Evolutionary conservation across 129 eudicot species (phyloP), one percentile per base, ranked within the genome.

Genomic region (Artemisia annua): DNA sequence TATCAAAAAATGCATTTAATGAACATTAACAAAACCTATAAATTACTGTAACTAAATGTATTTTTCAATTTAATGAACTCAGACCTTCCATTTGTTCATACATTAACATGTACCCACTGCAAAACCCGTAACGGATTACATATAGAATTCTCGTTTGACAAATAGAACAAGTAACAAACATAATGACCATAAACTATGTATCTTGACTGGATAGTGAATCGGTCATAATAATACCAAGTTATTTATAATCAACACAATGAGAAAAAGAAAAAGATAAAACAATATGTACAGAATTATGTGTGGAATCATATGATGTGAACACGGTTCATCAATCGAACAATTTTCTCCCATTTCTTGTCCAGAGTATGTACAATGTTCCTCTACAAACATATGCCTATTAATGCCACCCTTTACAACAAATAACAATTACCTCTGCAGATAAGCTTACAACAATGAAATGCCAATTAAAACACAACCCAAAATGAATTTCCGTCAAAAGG

Each of bases 281-380:
- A 1, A 50, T 50, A 14, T 5, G 3, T 5, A 51, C 16, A 3
- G 16, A 52, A 52, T 1, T 52, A 52, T 52, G 57, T 15, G 57
- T 39, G 46, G 46, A 39, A 10, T 39, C 46, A 1, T 39, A 39
- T 39, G 9, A 39, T n/a, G 24, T 20, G 30, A 43, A 35, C 46
- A 30, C 64, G 3, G 4, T 59, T 4, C 50, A 76, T 52, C 26
- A 48, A 76, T 67, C 76, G 24, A 61, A 44, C 72, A 71, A 71
- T 20, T 53, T 58, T 62, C 51, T 71, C 64, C 18, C 3, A 17
- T 62, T 62, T 26, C 53, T 46, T 11, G 35, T 64, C 55, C 44
- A 79, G 49, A 55, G 44, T 72, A 79, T 79, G 61, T 79, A 79
- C 82, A 79, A 63, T 35, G 46, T 43, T 70, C 48, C 48, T 53